Percentiles rank a stretch among this genome's conserved stretches.
phyloP scores from a whole-genome alignment of 345 rosid genomes.

The Balakata baccata region DNA sequence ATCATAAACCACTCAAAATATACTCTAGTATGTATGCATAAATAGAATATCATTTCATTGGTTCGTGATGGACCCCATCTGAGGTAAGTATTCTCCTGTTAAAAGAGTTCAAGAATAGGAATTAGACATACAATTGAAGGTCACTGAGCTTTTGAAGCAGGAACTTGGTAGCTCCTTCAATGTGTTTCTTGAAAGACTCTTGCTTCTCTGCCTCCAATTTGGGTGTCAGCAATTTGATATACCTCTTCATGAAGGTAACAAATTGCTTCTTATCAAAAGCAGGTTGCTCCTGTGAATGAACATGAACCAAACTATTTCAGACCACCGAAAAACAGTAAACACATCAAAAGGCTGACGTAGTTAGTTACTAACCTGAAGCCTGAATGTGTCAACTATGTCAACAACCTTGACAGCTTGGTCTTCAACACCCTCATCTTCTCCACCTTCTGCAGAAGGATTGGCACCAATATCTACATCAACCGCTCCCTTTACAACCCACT shows the following conservation, averaged over 20 bases:
- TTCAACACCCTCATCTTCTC: slow-evolving; percentile 28
- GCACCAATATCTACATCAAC: slow-evolving; percentile 27
- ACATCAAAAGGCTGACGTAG: too few relatives aligned
- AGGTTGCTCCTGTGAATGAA: slow-evolving; percentile 24
- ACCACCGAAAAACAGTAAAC: not conserved
- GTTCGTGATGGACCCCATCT: too few relatives aligned
- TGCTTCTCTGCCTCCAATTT: slow-evolving; percentile 22
- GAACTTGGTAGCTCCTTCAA: slow-evolving; percentile 24
- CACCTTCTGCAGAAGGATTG: slow-evolving; percentile 29
- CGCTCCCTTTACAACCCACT: slow-evolving; percentile 28
- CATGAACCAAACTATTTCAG: not conserved
- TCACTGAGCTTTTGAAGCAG: slow-evolving; percentile 25
- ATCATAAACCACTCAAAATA: too few relatives aligned
- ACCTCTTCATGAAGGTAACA: slow-evolving; percentile 24
- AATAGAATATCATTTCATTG: too few relatives aligned
- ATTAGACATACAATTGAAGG: slow-evolving; percentile 16
- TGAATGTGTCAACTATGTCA: slow-evolving; percentile 23
- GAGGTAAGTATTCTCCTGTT: too few relatives aligned
- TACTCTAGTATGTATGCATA: too few relatives aligned
- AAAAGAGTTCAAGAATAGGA: too few relatives aligned
- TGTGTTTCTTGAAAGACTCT: slow-evolving; percentile 23
- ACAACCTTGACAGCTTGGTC: slow-evolving; percentile 28
- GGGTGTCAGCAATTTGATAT: slow-evolving; percentile 23
- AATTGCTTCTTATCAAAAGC: slow-evolving; percentile 26
- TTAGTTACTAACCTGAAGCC: slow-evolving; percentile 20